Percentiles rank a stretch among this genome's conserved stretches.
phyloP scores from a whole-genome alignment of 192 early-diverging fungal genomes.

The Podila epicladia region DNA sequence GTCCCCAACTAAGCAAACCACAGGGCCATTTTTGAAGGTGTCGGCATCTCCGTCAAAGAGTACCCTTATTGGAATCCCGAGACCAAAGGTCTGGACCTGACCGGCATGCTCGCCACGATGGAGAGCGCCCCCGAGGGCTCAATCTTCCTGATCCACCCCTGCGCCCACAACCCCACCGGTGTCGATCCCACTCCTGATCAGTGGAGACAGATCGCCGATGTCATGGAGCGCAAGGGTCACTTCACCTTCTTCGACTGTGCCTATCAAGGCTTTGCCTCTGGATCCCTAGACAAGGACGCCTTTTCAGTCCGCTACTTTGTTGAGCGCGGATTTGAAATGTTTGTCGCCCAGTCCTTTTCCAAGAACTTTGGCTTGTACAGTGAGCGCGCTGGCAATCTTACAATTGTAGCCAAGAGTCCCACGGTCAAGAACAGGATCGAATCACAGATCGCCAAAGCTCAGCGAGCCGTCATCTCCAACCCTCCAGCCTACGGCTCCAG shows the following conservation, averaged over 20 bases:
- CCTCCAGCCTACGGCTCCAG: conserved; percentile 91
- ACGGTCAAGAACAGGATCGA: conserved; percentile 67
- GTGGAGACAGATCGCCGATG: conserved; percentile 91
- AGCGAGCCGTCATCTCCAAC: conserved; percentile 89
- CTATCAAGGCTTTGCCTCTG: conserved; percentile 98
- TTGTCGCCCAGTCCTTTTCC: conserved; percentile 93
- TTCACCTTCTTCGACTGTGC: conserved; percentile 99
- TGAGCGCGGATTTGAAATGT: conserved; percentile 89
- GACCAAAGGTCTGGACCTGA: conserved; percentile 81
- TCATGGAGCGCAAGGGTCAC: conserved; percentile 78
- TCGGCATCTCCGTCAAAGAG: conserved; percentile 85
- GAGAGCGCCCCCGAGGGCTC: conserved; percentile 79
- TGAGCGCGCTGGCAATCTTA: conserved; percentile 89
- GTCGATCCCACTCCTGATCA: conserved; percentile 95
- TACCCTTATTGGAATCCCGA: conserved; percentile 92
- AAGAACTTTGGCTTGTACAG: conserved; percentile 99
- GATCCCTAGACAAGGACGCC: conserved; percentile 91
- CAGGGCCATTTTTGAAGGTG: conserved; percentile 85
- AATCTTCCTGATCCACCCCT: conserved; percentile 93
- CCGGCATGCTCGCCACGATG: conserved; percentile 77
- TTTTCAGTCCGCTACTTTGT: conserved; percentile 95
- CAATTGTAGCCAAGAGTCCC: conserved; percentile 71
- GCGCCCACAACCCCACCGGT: conserved; percentile 99
- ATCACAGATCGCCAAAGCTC: conserved; percentile 87
- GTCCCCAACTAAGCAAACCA: conserved; percentile 75